These are phyloP conservation scores for Candida saitoana DNA, from an alignment of 805 yeast species.

Conservation along the genomic window DNA sequence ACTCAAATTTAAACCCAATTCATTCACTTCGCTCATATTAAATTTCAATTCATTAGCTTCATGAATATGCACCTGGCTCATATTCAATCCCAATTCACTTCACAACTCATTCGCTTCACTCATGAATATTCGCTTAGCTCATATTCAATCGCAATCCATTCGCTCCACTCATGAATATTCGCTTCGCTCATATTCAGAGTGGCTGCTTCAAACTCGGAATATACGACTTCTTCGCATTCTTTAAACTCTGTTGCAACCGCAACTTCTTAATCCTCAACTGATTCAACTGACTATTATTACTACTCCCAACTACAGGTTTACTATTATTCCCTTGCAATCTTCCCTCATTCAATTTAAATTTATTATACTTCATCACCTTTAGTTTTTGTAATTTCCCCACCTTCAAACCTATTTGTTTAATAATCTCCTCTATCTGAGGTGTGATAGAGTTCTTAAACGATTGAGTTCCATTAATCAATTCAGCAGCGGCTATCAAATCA, in stretches of 20 bases:
- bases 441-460: constrained; percentile 33
- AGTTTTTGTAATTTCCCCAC: constrained; percentile 30
- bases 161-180: too few relatives aligned
- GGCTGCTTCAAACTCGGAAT: constrained; percentile 5
- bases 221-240: constrained; percentile 9
- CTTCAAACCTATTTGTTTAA: constrained; percentile 28
- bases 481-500: constrained; percentile 49
- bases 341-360: constrained; percentile 16
- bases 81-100: too few relatives aligned
- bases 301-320: constrained; percentile 15
- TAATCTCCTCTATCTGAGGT: constrained; percentile 37
- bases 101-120: too few relatives aligned
- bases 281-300: constrained; percentile 35
- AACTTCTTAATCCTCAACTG: constrained; percentile 41
- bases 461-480: constrained; percentile 38
- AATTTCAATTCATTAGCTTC: too few relatives aligned
- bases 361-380: constrained; percentile 28
- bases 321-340: background rate
- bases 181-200: too few relatives aligned
- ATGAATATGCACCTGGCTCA: too few relatives aligned
- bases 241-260: constrained; percentile 38
- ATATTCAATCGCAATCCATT: too few relatives aligned
- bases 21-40: too few relatives aligned
- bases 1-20: too few relatives aligned
- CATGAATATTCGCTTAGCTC: too few relatives aligned